Evolutionary conservation across 2,329 filamentous ascomycete species (phyloP).

Genomic region (Drechslerella stenobrocha): DNA sequence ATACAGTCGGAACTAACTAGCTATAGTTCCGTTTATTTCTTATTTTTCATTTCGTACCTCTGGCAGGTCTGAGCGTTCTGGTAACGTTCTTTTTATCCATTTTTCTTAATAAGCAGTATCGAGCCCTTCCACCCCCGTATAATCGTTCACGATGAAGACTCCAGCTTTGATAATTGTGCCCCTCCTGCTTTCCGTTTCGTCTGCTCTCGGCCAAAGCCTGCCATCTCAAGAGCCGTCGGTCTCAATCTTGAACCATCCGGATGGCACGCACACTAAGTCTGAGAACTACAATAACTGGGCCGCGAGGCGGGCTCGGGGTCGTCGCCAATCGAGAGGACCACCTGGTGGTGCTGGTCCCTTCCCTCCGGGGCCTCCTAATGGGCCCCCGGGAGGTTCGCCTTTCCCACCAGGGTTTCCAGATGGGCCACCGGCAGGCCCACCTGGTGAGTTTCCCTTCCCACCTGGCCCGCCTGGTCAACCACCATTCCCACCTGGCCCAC

Average conservation of each 20-base stretch:
- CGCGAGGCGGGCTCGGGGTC: background rate
- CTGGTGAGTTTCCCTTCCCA: background rate
- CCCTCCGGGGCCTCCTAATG: background rate
- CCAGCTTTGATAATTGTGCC: constrained; percentile 30
- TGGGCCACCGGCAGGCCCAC: background rate
- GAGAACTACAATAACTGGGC: too few relatives aligned
- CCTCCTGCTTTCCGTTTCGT: constrained; percentile 26
- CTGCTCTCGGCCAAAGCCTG: background rate
- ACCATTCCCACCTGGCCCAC: background rate
- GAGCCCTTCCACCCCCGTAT: background rate
- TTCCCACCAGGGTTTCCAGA: background rate
- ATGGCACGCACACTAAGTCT: too few relatives aligned
- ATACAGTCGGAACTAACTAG: background rate
- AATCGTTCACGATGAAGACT: constrained; percentile 24
- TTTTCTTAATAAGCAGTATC: constrained; percentile 6
- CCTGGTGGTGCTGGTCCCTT: background rate
- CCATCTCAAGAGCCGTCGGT: too few relatives aligned
- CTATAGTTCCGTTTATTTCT: constrained; percentile 7
- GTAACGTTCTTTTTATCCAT: constrained; percentile 25
- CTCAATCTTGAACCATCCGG: too few relatives aligned
- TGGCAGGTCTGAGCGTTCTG: constrained; percentile 44
- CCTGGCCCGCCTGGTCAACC: background rate
- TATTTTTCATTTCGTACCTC: constrained; percentile 36
- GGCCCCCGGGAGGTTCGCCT: background rate
- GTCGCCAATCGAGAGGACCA: background rate